Conservation (phyloP, 148 eudicot species). For the Nepenthes mirabilis region DNA sequence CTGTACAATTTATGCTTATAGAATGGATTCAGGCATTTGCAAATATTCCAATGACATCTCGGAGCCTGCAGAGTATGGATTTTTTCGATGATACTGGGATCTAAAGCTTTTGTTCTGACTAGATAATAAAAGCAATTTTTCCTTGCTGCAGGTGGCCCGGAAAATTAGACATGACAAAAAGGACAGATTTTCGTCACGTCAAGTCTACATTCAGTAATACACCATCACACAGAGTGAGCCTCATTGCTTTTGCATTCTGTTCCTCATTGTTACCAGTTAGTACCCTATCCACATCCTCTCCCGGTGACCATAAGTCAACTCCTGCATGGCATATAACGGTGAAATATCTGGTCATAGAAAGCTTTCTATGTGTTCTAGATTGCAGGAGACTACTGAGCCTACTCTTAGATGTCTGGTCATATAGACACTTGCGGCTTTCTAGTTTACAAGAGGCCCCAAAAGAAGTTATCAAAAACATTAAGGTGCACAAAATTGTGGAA, state of each 20-base stretch:
- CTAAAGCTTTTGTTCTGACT: neutral
- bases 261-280: neutral
- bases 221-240: constrained; percentile 66
- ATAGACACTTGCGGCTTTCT: too few relatives aligned
- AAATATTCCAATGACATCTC: constrained; percentile 46
- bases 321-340: too few relatives aligned
- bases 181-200: constrained; percentile 92
- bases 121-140: constrained; percentile 9
- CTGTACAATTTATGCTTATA: constrained; percentile 53
- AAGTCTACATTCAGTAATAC: constrained; percentile 66
- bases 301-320: too few relatives aligned
- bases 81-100: constrained; percentile 2
- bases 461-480: too few relatives aligned
- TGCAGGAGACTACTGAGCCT: too few relatives aligned
- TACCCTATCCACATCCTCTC: too few relatives aligned
- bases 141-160: constrained; percentile 78
- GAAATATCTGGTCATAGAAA: too few relatives aligned
- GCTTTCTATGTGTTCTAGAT: too few relatives aligned
- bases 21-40: constrained; percentile 70
- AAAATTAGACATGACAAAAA: constrained; percentile 92
- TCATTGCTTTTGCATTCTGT: neutral
- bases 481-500: too few relatives aligned
- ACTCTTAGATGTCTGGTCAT: too few relatives aligned
- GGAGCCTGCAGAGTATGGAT: constrained; percentile 82
- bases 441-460: too few relatives aligned